Evolutionary conservation across 1,284 basidiomycete species (phyloP), one percentile per base, ranked within the genome.

Genomic region (Sporisorium sorghi): DNA sequence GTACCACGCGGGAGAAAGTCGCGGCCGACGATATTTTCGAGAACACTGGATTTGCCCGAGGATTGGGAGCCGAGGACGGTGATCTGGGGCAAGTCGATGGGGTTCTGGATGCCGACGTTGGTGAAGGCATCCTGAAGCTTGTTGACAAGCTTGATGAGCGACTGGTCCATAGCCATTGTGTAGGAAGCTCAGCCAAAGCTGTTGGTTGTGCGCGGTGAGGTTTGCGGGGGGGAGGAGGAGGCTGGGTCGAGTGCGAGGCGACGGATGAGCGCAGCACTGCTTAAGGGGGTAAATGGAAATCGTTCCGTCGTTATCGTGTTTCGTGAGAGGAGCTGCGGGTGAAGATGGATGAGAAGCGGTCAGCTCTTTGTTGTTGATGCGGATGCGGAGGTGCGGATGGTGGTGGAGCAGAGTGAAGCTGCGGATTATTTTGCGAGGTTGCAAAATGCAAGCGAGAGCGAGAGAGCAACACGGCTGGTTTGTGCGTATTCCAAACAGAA

Each of bases 91-190:
- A 89, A 81, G 80, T 89, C 88, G 67, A 89, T 87, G 12, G 87
- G 84, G 77, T 84, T 85, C 50, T 89, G 88, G 12, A 88, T 88
- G 63, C 73, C 76, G 55, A 82, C 80, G n/a, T 76, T 70, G 67
- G 82, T 81, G 71, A 85, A 80, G 48, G 84, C 86, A 63, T 84
- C 85, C 86, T 98, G 96, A 49, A 99, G 91, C 87, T 91, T 92
- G 87, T 98, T 98, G 55, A 98, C 96, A 32, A 97, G 89, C 80
- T 91, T 91, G 82, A 98, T 99, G 77, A 98, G 90, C 85, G 97
- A 94, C 30, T 77, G 78, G 66, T 84, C 82, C 82, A 84, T 84
- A 24, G 77, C 62, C 67, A 76, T 74, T 40, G 26, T 49, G 21
- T 43, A n/a, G 23, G 19, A 1, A 1, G 42, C 55, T 56, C 21